phyloP scores from a whole-genome alignment of 2,329 filamentous ascomycete genomes.

The Lachnellula willkommii region DNA sequence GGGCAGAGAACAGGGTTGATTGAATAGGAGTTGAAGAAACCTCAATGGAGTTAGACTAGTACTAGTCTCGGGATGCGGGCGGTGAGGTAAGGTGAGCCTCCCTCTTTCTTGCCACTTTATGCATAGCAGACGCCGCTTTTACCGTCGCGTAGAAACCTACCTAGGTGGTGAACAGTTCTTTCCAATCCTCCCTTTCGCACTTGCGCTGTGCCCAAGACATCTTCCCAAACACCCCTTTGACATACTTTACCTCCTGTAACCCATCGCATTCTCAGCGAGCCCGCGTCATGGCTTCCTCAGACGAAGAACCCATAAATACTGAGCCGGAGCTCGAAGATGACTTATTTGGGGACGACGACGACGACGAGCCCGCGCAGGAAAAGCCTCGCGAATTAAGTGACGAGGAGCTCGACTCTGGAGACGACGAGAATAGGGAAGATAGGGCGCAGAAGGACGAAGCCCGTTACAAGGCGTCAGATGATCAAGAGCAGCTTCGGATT shows the following conservation, averaged over 20 bases:
- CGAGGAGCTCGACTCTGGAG: conserved; percentile 57
- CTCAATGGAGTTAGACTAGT: no score
- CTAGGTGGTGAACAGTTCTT: neutral
- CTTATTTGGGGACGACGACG: conserved; percentile 55
- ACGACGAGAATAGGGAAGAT: conserved; percentile 59
- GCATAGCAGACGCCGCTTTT: neutral
- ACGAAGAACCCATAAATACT: conserved; percentile 33
- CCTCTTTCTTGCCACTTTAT: neutral
- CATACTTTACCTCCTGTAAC: neutral
- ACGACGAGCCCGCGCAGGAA: conserved; percentile 21
- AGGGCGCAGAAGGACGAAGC: conserved; percentile 38
- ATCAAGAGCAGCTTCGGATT: conserved; percentile 44
- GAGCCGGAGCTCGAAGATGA: conserved; percentile 49
- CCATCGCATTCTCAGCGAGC: neutral
- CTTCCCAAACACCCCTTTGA: neutral
- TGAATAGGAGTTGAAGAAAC: neutral
- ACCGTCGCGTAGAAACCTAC: neutral
- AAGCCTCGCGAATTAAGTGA: conserved; percentile 45
- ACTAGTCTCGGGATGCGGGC: no score
- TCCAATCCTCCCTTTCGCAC: neutral
- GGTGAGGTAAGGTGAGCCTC: neutral
- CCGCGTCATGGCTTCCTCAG: conserved; percentile 19
- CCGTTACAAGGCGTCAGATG: conserved; percentile 40
- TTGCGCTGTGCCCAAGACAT: neutral
- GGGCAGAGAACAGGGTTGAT: neutral